Evolutionary conservation across 441 rosid genomes (phyloP).

Genomic region (Viola pubescens): DNA sequence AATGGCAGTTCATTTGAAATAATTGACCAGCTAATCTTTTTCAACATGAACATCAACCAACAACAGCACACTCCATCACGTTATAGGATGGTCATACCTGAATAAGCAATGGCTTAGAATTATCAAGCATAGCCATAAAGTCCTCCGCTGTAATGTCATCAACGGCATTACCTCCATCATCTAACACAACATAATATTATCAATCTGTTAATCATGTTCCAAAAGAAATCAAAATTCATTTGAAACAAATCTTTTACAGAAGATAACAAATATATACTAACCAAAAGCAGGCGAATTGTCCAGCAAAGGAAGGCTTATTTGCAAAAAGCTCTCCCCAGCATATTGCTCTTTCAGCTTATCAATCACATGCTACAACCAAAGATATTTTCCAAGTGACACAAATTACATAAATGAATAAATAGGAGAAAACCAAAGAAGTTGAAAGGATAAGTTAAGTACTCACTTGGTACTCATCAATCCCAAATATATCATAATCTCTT

Average conservation of each 20-base stretch:
- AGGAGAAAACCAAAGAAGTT: not conserved
- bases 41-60: not conserved
- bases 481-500: slow-evolving; percentile 75
- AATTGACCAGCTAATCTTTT: too few species aligned
- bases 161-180: slow-evolving; percentile 39
- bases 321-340: slow-evolving; percentile 39
- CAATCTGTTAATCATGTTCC: not conserved
- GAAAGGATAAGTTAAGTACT: slow-evolving; percentile 24
- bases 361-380: slow-evolving; percentile 47
- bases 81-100: slow-evolving; percentile 40
- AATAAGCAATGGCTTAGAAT: slow-evolving; percentile 65
- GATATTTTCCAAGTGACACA: slow-evolving; percentile 17
- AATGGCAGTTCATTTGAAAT: too few species aligned
- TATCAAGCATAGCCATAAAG: slow-evolving; percentile 34
- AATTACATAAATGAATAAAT: slow-evolving; percentile 3
- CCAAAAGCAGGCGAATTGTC: slow-evolving; percentile 40
- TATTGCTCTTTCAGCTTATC: slow-evolving; percentile 40
- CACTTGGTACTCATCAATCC: slow-evolving; percentile 74
- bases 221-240: slow-evolving; percentile 2
- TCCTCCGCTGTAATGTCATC: slow-evolving; percentile 47
- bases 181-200: slow-evolving; percentile 27
- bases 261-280: slow-evolving; percentile 23
- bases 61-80: not conserved
- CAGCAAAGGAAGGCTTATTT: slow-evolving; percentile 59
- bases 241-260: slow-evolving; percentile 11